phyloP scores from a whole-genome alignment of 202 grass and related monocot genomes.

The Setaria viridis region DNA sequence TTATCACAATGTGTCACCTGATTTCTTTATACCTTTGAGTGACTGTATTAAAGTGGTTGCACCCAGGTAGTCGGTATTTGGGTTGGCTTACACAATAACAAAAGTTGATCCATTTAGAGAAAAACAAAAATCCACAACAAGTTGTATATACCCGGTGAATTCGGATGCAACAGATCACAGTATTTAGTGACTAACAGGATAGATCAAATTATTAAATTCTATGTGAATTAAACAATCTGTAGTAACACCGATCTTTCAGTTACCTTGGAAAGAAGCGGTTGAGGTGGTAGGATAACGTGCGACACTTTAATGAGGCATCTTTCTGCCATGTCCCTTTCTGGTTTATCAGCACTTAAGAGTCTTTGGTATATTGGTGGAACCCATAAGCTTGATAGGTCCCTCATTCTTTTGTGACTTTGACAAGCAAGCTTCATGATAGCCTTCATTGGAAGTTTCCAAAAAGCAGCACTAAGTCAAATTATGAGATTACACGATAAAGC shows the following conservation, averaged over 20 bases:
- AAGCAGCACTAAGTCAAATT: neutral
- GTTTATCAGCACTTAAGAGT: conserved; percentile 74
- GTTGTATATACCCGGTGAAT: neutral
- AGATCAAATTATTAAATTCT: conserved; percentile 13
- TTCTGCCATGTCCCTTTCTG: conserved; percentile 72
- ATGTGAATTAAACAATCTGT: conserved; percentile 4
- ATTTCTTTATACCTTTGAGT: neutral
- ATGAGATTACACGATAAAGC: neutral
- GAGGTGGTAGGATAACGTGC: conserved; percentile 62
- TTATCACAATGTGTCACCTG: neutral
- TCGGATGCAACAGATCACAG: neutral
- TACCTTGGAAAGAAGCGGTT: conserved; percentile 75
- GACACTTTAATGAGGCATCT: conserved; percentile 79
- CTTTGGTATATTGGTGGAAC: conserved; percentile 74
- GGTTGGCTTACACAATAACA: neutral
- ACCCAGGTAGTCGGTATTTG: neutral
- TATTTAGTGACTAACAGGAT: neutral
- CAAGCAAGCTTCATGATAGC: conserved; percentile 61
- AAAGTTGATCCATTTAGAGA: neutral
- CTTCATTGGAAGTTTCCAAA: conserved; percentile 58
- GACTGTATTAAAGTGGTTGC: neutral
- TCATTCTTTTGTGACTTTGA: conserved; percentile 63
- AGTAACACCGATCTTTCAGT: conserved; percentile 26
- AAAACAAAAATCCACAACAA: neutral
- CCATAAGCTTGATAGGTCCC: conserved; percentile 69